A percentile compares a stretch with the other conserved stretches of the same genome.
phyloP scores from a whole-genome alignment of 208 protist species.

The Acanthamoeba royreba region DNA sequence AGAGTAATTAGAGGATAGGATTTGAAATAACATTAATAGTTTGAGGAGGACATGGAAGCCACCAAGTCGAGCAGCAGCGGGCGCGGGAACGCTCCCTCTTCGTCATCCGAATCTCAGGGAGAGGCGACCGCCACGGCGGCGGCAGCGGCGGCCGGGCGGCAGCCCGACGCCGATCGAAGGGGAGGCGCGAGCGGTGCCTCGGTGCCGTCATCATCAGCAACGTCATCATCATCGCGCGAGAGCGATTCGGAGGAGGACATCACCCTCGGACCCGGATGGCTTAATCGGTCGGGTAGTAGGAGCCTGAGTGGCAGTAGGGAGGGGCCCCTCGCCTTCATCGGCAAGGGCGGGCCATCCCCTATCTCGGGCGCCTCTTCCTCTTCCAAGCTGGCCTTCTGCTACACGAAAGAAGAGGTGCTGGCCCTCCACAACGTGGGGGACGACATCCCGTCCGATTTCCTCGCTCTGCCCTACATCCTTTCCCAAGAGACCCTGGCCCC shows the following conservation, averaged over 20 bases:
- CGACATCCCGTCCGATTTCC: neutral
- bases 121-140: no score
- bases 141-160: no score
- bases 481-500: neutral
- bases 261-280: neutral
- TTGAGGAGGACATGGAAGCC: no score
- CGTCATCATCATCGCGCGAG: neutral
- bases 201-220: neutral
- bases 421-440: neutral
- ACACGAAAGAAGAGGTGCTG: neutral
- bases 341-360: no score
- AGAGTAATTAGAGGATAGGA: no score
- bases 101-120: no score
- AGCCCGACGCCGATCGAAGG: no score
- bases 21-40: no score
- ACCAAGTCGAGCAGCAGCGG: no score
- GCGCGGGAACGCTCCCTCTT: no score
- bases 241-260: constrained; percentile 29
- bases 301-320: neutral
- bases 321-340: neutral
- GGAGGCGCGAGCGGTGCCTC: neutral
- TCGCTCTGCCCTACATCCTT: neutral
- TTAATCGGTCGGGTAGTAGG: neutral
- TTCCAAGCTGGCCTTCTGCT: neutral
- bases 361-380: neutral